A percentile compares a stretch with the other conserved stretches of the same genome.
These are phyloP conservation scores for Diplogelasinospora grovesii DNA, from an alignment of 495 filamentous ascomycete species.

Conservation along the genomic window DNA sequence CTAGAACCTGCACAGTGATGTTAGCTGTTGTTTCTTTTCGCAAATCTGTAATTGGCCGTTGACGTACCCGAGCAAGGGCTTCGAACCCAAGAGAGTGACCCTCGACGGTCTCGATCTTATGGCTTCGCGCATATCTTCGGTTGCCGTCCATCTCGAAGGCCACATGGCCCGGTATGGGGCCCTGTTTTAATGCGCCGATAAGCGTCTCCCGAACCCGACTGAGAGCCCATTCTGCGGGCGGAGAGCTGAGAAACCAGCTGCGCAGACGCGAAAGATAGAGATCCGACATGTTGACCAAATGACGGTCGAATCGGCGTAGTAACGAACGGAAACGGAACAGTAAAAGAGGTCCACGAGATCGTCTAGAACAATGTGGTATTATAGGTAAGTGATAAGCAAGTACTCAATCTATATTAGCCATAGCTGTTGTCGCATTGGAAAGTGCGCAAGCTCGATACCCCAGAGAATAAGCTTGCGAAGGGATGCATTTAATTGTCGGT, in stretches of 20 bases:
- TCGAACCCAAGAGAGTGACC: constrained; percentile 97
- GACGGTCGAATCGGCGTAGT: too few species aligned
- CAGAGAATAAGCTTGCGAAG: too few species aligned
- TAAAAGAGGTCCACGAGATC: too few species aligned
- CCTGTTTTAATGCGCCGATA: constrained; percentile 80
- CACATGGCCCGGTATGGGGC: constrained; percentile 86
- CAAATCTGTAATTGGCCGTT: too few species aligned
- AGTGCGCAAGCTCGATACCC: too few species aligned
- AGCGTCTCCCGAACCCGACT: constrained; percentile 67
- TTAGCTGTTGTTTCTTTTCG: too few species aligned
- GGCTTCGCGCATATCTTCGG: constrained; percentile 76
- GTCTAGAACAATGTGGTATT: too few species aligned
- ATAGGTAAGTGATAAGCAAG: too few species aligned
- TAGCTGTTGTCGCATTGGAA: too few species aligned
- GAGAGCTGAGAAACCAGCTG: constrained; percentile 83
- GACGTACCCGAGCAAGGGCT: constrained; percentile 69
- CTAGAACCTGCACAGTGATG: constrained; percentile 59
- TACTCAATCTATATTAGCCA: too few species aligned
- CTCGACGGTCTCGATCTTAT: constrained; percentile 93
- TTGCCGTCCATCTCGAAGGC: constrained; percentile 99
- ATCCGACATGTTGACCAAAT: constrained; percentile 37
- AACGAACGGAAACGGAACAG: too few species aligned
- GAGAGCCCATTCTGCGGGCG: constrained; percentile 79
- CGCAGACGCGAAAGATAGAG: constrained; percentile 65
- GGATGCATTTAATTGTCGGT: too few species aligned